Conservation (phyloP, 1,139 yeast genomes). For the Sugiyamaella castrensis region DNA sequence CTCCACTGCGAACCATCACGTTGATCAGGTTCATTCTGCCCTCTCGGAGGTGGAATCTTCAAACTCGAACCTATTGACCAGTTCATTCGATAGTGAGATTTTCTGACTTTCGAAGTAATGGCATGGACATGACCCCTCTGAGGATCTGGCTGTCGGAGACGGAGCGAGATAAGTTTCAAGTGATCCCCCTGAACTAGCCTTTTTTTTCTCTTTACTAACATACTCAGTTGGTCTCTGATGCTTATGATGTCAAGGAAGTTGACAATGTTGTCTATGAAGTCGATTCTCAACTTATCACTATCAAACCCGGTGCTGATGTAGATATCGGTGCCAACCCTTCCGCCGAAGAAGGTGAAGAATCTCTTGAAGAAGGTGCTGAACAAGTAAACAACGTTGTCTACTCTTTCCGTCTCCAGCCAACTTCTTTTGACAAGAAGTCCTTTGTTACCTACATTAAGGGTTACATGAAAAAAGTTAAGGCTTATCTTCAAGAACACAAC, state of each 20-base stretch:
- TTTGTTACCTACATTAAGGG: constrained; percentile 94
- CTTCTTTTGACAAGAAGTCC: constrained; percentile 96
- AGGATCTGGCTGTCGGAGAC: too few relatives aligned
- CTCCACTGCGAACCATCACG: too few relatives aligned
- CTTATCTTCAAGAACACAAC: constrained; percentile 76
- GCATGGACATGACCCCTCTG: too few relatives aligned
- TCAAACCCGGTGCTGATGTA: constrained; percentile 79
- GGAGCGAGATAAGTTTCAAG: too few relatives aligned
- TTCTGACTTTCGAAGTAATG: too few relatives aligned
- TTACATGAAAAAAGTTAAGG: constrained; percentile 96
- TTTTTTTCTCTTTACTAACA: constrained; percentile 11
- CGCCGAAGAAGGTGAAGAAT: constrained; percentile 87
- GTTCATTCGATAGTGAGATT: too few relatives aligned
- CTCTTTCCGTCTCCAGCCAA: constrained; percentile 97
- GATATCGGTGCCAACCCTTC: constrained; percentile 99
- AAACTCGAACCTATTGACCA: too few relatives aligned
- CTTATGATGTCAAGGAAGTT: constrained; percentile 83
- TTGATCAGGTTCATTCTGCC: too few relatives aligned
- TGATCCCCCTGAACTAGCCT: too few relatives aligned
- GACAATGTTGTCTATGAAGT: constrained; percentile 95
- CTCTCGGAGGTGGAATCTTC: too few relatives aligned
- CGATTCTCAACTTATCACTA: constrained; percentile 87
- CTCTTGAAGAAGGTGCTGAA: constrained; percentile 75
- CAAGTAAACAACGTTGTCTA: constrained; percentile 96
- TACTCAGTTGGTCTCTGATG: constrained; percentile 67